These are phyloP conservation scores for Phalaenopsis equestris DNA, from an alignment of 106 monocot genomes.

Conservation along the genomic window DNA sequence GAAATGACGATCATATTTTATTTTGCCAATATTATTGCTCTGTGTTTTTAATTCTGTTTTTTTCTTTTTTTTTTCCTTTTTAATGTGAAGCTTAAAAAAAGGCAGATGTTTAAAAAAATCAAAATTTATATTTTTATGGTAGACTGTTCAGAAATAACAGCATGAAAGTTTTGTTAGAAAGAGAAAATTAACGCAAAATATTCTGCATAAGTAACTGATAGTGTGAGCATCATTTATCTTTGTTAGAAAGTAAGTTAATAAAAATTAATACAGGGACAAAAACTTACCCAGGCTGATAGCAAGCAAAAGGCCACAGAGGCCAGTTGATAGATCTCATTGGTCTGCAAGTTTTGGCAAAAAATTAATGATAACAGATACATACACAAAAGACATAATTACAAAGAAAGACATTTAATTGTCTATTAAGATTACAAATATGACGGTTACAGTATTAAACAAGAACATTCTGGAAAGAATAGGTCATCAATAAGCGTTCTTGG, in stretches of 20 bases:
- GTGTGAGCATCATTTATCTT: background rate
- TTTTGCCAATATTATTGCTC: background rate
- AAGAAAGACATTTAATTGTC: background rate
- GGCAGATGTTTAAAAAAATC: background rate
- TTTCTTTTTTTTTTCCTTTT: background rate
- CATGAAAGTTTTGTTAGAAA: background rate
- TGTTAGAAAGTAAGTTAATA: background rate
- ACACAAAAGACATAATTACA: background rate
- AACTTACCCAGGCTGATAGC: conserved; percentile 81
- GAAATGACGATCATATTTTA: background rate
- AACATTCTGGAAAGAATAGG: background rate
- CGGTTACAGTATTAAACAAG: background rate
- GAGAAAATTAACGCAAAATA: background rate
- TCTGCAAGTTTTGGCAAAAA: conserved; percentile 39
- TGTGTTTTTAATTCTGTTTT: background rate
- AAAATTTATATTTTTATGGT: background rate
- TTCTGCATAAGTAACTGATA: background rate
- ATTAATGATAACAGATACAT: background rate
- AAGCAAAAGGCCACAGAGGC: conserved; percentile 90
- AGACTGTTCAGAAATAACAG: background rate
- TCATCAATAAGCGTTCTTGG: background rate
- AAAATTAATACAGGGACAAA: conserved; percentile 1
- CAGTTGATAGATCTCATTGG: conserved; percentile 93
- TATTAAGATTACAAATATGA: background rate
- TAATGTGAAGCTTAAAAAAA: background rate